phyloP scores from a whole-genome alignment of 257 asterid species.

The Fraxinus quadrangulata region DNA sequence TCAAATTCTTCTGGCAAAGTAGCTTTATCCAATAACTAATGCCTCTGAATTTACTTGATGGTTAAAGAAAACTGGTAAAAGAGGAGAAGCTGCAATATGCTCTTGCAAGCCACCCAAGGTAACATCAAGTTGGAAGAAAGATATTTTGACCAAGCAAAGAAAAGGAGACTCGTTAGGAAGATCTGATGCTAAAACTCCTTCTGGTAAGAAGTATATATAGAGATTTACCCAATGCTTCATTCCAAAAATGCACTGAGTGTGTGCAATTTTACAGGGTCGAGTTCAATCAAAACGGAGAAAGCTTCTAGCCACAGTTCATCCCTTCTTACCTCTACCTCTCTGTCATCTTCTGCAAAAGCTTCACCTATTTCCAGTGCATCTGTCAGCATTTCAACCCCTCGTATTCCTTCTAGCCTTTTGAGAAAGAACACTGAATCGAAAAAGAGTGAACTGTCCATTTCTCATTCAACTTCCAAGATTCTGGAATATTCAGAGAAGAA shows the following conservation, averaged over 20 bases:
- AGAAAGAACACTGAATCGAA: slow-evolving; percentile 28
- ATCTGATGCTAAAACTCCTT: slow-evolving; percentile 13
- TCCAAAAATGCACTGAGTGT: background rate
- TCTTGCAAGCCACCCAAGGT: slow-evolving; percentile 40
- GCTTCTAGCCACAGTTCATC: slow-evolving; percentile 17
- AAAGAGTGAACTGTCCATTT: slow-evolving; percentile 29
- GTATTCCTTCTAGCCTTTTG: slow-evolving; percentile 15
- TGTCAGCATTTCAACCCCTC: slow-evolving; percentile 16
- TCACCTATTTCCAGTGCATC: background rate
- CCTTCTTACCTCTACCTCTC: slow-evolving; percentile 12
- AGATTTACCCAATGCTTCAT: no score
- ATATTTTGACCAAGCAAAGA: slow-evolving; percentile 20
- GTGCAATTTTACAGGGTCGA: slow-evolving; percentile 32
- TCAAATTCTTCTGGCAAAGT: no score
- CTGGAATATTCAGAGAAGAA: slow-evolving; percentile 23
- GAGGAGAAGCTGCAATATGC: slow-evolving; percentile 13
- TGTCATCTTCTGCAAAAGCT: slow-evolving; percentile 8
- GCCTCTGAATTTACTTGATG: background rate
- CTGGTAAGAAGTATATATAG: slow-evolving; percentile 30
- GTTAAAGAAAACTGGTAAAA: slow-evolving; percentile 28
- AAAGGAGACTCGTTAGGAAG: slow-evolving; percentile 20
- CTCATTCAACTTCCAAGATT: slow-evolving; percentile 34
- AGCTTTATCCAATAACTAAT: background rate
- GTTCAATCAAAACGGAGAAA: slow-evolving; percentile 28
- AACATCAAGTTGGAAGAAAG: slow-evolving; percentile 2